Evolutionary conservation across 352 stramenopile genomes (phyloP).

Genomic region (Phytopythium aichiense): DNA sequence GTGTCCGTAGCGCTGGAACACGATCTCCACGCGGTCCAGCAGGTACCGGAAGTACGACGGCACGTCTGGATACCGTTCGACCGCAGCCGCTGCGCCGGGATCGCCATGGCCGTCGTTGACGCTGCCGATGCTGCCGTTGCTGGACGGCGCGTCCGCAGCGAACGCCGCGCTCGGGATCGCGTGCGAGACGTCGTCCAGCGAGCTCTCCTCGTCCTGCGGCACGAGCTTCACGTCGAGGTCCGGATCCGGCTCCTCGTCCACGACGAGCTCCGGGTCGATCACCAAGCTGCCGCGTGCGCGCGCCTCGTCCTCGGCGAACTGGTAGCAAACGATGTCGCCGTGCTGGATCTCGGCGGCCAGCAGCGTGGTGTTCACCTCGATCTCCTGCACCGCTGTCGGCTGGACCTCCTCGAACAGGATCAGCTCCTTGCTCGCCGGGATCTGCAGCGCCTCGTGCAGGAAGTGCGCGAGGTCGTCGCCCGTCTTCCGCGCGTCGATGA

Average conservation of each 20-base stretch:
- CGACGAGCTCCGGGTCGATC: slow-evolving; percentile 13
- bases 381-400: slow-evolving; percentile 46
- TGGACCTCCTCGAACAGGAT: slow-evolving; percentile 79
- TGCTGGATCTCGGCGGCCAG: slow-evolving; percentile 62
- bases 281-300: slow-evolving; percentile 12
- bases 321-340: slow-evolving; percentile 84
- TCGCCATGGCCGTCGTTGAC: background rate
- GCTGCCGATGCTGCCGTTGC: background rate
- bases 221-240: slow-evolving; percentile 9
- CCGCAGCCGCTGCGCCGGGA: background rate
- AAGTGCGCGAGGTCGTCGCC: slow-evolving; percentile 42
- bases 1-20: slow-evolving; percentile 52
- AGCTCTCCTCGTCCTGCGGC: slow-evolving; percentile 12
- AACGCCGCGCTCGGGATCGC: slow-evolving; percentile 10
- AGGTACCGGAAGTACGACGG: slow-evolving; percentile 81
- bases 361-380: slow-evolving; percentile 48
- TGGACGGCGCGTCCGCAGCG: background rate
- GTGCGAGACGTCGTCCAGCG: slow-evolving; percentile 7
- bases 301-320: slow-evolving; percentile 42
- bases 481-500: slow-evolving; percentile 62
- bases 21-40: slow-evolving; percentile 74
- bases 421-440: slow-evolving; percentile 46
- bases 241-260: slow-evolving; percentile 22
- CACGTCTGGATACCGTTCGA: slow-evolving; percentile 63
- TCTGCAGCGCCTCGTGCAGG: slow-evolving; percentile 50